Evolutionary conservation across 164 flowering plant species (phyloP), one percentile per base, ranked within the genome.

Genomic region (Hamamelis virginiana): DNA sequence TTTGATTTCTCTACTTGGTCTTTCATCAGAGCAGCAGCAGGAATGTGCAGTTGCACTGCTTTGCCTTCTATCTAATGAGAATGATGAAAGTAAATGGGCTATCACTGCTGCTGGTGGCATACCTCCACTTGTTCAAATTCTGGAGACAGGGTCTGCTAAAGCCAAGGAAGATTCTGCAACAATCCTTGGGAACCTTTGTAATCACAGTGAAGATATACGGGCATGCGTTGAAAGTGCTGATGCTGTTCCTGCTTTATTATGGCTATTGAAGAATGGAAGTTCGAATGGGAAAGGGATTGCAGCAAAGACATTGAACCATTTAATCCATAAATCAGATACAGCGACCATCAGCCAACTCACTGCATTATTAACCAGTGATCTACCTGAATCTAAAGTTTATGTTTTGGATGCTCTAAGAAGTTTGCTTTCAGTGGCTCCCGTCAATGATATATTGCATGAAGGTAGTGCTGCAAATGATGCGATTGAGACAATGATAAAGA

Each of bases 211-310:
- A 83, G 99, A 96, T 77, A 96, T 96, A 62, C 85, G 99, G 43
- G 97, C 94, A 59, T 96, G 99, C 81, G 99, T 96, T 80, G 98
- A 96, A 82, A 96, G 98, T 82, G 99, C 99, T 72, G 99, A 93
- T 85, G 98, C 98, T 67, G 99, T 96, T 53, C 98, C 99, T 79
- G 98, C 99, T 73, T 75, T 96, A 38, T 76, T 96, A 67, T 96
- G 98, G 98, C 84, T 96, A 12, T 77, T 96, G 74, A 92, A 96
- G 81, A 96, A 93, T 78, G 99, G 99, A 70, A 93, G 97, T 68
- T 27, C 86, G 9, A 86, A 87, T 74, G 99, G 98, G 52, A 92
- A 96, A 79, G 95, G 87, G 76, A 93, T 90, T 73, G 96, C 99
- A 44, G 97, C 96, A 62, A 91, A 85, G 79, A 91, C 99, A 60